phyloP scores from a whole-genome alignment of 139 green algal genomes.

The Closterium sp. region DNA sequence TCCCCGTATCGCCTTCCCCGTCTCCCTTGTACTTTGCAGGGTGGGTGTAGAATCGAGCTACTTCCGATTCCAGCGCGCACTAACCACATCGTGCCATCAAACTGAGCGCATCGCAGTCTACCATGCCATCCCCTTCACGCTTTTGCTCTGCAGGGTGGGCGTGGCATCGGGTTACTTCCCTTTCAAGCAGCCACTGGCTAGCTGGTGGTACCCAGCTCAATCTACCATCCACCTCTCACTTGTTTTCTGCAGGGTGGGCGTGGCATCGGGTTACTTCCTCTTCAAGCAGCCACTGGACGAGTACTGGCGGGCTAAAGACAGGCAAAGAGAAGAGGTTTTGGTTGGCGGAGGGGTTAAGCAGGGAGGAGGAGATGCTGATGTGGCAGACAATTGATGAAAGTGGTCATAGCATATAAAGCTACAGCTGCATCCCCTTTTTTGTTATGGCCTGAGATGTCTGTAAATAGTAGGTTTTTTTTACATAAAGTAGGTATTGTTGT shows the following conservation, averaged over 20 bases:
- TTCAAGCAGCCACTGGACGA: neutral
- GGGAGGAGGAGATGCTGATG: neutral
- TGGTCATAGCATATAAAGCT: neutral
- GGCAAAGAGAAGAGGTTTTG: neutral
- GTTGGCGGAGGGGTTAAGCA: neutral
- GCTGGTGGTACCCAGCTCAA: neutral
- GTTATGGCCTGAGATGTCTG: no score
- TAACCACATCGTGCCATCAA: no score
- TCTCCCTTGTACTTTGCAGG: no score
- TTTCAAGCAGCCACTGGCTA: neutral
- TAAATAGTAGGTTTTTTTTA: no score
- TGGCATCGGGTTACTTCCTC: neutral
- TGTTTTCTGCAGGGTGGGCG: neutral
- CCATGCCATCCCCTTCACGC: no score
- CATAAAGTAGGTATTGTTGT: no score
- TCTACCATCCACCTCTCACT: neutral
- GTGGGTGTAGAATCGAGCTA: neutral
- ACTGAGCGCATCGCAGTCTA: no score
- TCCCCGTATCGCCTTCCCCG: no score
- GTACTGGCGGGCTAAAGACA: neutral
- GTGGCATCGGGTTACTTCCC: neutral
- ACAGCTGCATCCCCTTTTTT: neutral
- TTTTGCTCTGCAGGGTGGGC: neutral
- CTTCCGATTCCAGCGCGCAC: neutral
- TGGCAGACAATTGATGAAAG: neutral